Evolutionary conservation across 192 early-diverging fungal genomes (phyloP).

Genomic region (Backusella circina): DNA sequence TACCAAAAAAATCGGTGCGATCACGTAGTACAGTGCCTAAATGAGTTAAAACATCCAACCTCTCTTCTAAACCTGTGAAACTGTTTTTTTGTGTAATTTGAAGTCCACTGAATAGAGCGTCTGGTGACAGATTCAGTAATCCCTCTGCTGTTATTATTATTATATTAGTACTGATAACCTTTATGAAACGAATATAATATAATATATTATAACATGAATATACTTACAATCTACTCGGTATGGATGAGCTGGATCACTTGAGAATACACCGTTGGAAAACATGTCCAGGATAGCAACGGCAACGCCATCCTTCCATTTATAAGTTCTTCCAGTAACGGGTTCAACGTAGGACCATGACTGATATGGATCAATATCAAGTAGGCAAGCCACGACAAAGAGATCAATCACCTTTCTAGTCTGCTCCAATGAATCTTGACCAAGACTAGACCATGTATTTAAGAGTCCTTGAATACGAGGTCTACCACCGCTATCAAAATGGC

Average conservation of each 20-base stretch:
- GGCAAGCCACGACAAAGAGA: slow-evolving; percentile 80
- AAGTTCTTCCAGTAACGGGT: slow-evolving; percentile 37
- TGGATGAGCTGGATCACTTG: slow-evolving; percentile 51
- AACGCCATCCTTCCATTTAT: slow-evolving; percentile 76
- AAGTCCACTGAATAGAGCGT: slow-evolving; percentile 57
- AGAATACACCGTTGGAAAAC: slow-evolving; percentile 79
- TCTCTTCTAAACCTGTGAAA: slow-evolving; percentile 77
- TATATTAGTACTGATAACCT: not conserved
- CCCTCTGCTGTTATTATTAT: slow-evolving; percentile 38
- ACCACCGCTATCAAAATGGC: slow-evolving; percentile 72
- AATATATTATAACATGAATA: not conserved
- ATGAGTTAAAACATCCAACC: slow-evolving; percentile 61
- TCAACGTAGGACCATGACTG: slow-evolving; percentile 72
- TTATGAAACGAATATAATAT: too few species aligned
- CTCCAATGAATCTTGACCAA: slow-evolving; percentile 38
- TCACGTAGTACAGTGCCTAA: slow-evolving; percentile 58
- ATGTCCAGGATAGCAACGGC: slow-evolving; percentile 79
- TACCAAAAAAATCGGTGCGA: slow-evolving; percentile 55
- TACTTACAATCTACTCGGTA: slow-evolving; percentile 72
- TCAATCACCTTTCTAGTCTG: slow-evolving; percentile 73
- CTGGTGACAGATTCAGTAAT: slow-evolving; percentile 46
- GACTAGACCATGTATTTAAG: slow-evolving; percentile 42
- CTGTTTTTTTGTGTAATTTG: slow-evolving; percentile 76
- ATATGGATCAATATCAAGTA: slow-evolving; percentile 87
- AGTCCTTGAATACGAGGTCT: slow-evolving; percentile 49